Evolutionary conservation across 164 flowering plant genomes (phyloP).

Genomic region (Tinospora cordifolia): DNA sequence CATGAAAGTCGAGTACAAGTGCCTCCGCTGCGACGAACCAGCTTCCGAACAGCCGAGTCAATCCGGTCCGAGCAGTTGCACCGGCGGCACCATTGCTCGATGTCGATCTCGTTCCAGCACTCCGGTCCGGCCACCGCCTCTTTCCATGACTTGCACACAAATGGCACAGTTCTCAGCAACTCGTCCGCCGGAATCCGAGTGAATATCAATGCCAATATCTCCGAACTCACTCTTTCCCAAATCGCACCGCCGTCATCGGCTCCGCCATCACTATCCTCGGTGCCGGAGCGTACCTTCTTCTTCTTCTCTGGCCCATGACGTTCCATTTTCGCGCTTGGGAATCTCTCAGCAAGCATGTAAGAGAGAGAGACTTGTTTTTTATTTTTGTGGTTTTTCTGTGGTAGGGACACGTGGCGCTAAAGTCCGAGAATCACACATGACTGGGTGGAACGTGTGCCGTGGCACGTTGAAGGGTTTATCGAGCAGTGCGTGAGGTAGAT

Average conservation of each 20-base stretch:
- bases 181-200: constrained; percentile 16
- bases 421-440: not conserved
- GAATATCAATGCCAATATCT: constrained; percentile 22
- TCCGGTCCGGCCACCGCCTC: constrained; percentile 23
- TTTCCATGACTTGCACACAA: constrained; percentile 27
- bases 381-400: not conserved
- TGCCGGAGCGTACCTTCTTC: not conserved
- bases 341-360: not conserved
- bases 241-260: not conserved
- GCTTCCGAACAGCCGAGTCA: constrained; percentile 20
- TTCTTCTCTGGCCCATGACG: not conserved
- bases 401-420: not conserved
- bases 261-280: not conserved
- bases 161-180: constrained; percentile 12
- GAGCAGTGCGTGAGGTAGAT: not conserved
- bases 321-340: not conserved
- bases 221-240: constrained; percentile 25
- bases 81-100: constrained; percentile 27
- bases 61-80: not conserved
- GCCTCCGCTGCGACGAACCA: constrained; percentile 22
- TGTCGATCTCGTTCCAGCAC: constrained; percentile 29
- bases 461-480: not conserved
- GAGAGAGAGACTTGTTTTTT: too few relatives aligned
- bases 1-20: constrained; percentile 14
- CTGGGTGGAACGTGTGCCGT: not conserved